Conservation (phyloP, 2,329 filamentous ascomycete species). For the Pseudocercospora macadamiae region DNA sequence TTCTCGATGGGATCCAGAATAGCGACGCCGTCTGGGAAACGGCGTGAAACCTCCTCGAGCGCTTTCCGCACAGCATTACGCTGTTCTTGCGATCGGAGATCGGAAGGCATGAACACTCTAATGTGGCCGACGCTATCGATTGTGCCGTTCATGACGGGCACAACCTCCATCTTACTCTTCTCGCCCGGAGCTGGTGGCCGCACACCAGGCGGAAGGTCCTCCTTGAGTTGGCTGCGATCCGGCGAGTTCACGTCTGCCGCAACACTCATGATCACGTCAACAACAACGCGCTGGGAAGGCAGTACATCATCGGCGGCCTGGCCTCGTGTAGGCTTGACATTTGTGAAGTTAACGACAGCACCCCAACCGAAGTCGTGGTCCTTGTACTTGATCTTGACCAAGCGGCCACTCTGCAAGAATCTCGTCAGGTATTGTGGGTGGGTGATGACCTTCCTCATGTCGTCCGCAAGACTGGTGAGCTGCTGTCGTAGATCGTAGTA, state of each 20-base stretch:
- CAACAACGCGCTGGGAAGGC: slow-evolving; percentile 76
- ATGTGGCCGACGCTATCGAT: slow-evolving; percentile 84
- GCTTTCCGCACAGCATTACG: slow-evolving; percentile 69
- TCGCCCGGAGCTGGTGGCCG: slow-evolving; percentile 64
- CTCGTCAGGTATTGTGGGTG: slow-evolving; percentile 84
- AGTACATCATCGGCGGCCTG: slow-evolving; percentile 67
- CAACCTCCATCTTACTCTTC: slow-evolving; percentile 73
- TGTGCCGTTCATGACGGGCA: slow-evolving; percentile 84
- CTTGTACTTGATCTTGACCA: slow-evolving; percentile 81
- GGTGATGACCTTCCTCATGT: slow-evolving; percentile 90
- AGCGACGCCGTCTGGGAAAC: slow-evolving; percentile 91
- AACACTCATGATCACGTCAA: slow-evolving; percentile 77
- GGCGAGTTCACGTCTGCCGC: slow-evolving; percentile 59
- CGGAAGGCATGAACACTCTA: slow-evolving; percentile 78
- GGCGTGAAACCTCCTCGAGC: slow-evolving; percentile 76
- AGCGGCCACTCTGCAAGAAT: slow-evolving; percentile 83
- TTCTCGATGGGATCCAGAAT: slow-evolving; percentile 92
- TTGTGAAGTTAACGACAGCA: slow-evolving; percentile 77
- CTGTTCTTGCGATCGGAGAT: slow-evolving; percentile 69
- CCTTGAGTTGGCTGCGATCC: slow-evolving; percentile 28
- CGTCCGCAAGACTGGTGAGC: slow-evolving; percentile 78
- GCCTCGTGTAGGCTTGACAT: slow-evolving; percentile 60
- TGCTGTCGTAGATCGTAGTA: slow-evolving; percentile 91
- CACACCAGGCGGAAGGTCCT: slow-evolving; percentile 66
- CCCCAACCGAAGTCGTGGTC: slow-evolving; percentile 93